A percentile compares a stretch with the other conserved stretches of the same genome.
These are phyloP conservation scores for Chalciporus chontae DNA, from an alignment of 768 basidiomycete species.

Conservation along the genomic window DNA sequence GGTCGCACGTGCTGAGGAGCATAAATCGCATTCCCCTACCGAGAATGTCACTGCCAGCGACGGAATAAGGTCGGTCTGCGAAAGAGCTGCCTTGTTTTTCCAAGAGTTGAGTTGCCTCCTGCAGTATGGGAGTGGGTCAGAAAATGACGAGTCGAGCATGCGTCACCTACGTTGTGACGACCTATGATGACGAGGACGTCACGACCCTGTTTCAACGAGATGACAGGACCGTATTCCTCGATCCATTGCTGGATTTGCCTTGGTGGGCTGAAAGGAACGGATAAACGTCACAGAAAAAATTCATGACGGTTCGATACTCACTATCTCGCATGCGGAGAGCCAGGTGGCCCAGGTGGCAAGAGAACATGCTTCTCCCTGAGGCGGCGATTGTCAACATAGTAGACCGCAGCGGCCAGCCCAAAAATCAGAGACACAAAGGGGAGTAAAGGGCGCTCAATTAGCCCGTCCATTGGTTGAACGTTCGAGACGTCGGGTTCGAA, in stretches of 20 bases:
- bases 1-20: constrained; percentile 48
- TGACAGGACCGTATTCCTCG: constrained; percentile 23
- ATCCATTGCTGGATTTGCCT: constrained; percentile 22
- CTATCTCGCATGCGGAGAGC: constrained; percentile 20
- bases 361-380: constrained; percentile 7
- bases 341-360: constrained; percentile 20
- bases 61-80: constrained; percentile 48
- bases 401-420: not conserved
- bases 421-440: not conserved
- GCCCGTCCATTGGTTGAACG: not conserved
- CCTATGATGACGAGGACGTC: constrained; percentile 25
- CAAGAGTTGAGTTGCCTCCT: constrained; percentile 52
- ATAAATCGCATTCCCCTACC: constrained; percentile 57
- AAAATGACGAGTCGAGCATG: not conserved
- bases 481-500: not conserved
- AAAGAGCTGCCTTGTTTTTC: constrained; percentile 53
- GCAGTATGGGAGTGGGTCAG: not conserved
- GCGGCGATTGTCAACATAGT: constrained; percentile 5
- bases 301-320: not conserved
- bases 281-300: not conserved
- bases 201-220: constrained; percentile 21
- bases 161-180: constrained; percentile 13
- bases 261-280: constrained; percentile 11
- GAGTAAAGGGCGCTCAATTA: not conserved
- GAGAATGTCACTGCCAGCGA: constrained; percentile 55